Percentiles rank a stretch among this genome's conserved stretches.
These are phyloP conservation scores for Dacryopinax spathularia DNA, from an alignment of 768 basidiomycete species.

Conservation along the genomic window DNA sequence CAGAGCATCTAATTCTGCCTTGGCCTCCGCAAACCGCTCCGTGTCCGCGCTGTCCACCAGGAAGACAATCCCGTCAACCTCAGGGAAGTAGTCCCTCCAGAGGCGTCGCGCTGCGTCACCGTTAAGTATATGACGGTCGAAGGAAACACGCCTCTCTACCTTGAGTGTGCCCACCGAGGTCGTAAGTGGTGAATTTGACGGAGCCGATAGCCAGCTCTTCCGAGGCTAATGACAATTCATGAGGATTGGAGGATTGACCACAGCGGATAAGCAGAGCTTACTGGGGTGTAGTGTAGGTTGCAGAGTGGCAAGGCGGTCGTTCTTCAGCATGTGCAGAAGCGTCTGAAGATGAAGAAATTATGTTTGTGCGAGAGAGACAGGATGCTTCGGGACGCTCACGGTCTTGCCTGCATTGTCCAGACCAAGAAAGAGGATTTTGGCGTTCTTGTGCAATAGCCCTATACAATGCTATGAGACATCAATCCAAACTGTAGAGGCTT, in stretches of 20 bases:
- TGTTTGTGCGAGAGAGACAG: neutral
- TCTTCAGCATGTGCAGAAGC: slow-evolving; percentile 97
- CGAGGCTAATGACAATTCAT: slow-evolving; percentile 53
- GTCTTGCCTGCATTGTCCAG: slow-evolving; percentile 99
- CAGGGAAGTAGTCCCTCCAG: slow-evolving; percentile 99
- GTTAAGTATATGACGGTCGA: neutral
- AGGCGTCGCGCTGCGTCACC: slow-evolving; percentile 65
- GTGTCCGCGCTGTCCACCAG: slow-evolving; percentile 94
- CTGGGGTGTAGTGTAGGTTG: slow-evolving; percentile 98
- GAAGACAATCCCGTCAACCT: slow-evolving; percentile 97
- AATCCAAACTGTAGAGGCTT: slow-evolving; percentile 6
- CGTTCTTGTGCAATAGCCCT: slow-evolving; percentile 95
- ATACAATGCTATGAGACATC: neutral
- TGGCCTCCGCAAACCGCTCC: slow-evolving; percentile 91
- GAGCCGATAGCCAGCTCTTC: slow-evolving; percentile 98
- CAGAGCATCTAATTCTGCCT: slow-evolving; percentile 91
- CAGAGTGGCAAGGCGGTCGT: slow-evolving; percentile 89
- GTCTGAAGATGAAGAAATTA: slow-evolving; percentile 54
- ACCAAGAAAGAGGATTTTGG: slow-evolving; percentile 98
- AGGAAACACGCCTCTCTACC: slow-evolving; percentile 32
- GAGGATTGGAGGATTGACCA: slow-evolving; percentile 9
- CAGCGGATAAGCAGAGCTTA: slow-evolving; percentile 28
- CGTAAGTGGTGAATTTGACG: slow-evolving; percentile 97
- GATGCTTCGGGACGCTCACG: slow-evolving; percentile 32
- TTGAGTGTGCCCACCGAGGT: slow-evolving; percentile 94